phyloP scores from a whole-genome alignment of 768 basidiomycete genomes.

The Sarcomyxa edulis region DNA sequence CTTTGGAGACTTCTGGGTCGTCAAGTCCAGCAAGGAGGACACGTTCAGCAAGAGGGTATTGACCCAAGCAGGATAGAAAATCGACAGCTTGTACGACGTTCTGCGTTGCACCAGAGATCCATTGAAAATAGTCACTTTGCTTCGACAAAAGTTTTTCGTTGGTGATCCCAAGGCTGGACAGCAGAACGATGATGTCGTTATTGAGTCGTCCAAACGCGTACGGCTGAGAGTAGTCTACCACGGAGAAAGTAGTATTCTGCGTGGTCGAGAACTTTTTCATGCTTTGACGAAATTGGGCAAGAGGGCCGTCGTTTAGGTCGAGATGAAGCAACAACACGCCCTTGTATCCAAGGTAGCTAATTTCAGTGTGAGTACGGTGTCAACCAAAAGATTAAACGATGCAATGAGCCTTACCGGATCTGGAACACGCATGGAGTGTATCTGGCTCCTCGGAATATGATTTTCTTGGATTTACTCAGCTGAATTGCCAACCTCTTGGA shows the following conservation, averaged over 20 bases:
- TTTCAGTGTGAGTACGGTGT: background rate
- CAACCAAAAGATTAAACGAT: background rate
- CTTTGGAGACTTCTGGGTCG: conserved; percentile 28
- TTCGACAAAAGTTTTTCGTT: conserved; percentile 49
- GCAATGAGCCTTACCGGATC: conserved; percentile 46
- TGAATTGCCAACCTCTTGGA: conserved; percentile 43
- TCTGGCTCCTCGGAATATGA: conserved; percentile 47
- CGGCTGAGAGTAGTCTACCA: conserved; percentile 59
- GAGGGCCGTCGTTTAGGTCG: conserved; percentile 36
- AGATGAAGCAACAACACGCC: conserved; percentile 67
- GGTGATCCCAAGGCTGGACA: conserved; percentile 57
- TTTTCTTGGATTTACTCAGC: conserved; percentile 47
- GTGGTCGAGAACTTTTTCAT: conserved; percentile 67
- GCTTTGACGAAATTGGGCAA: conserved; percentile 58
- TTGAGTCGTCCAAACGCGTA: conserved; percentile 64
- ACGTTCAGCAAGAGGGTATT: conserved; percentile 44
- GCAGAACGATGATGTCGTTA: conserved; percentile 63
- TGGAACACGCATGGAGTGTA: conserved; percentile 63
- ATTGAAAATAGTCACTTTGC: conserved; percentile 53
- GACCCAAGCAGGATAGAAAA: conserved; percentile 46
- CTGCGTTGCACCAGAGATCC: conserved; percentile 46
- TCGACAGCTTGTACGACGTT: conserved; percentile 46
- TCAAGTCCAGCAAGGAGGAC: conserved; percentile 54
- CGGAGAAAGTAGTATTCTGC: conserved; percentile 55
- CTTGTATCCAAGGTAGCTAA: conserved; percentile 66